These are phyloP conservation scores for Calvatia gigantea DNA, from an alignment of 768 basidiomycete genomes.

Conservation along the genomic window DNA sequence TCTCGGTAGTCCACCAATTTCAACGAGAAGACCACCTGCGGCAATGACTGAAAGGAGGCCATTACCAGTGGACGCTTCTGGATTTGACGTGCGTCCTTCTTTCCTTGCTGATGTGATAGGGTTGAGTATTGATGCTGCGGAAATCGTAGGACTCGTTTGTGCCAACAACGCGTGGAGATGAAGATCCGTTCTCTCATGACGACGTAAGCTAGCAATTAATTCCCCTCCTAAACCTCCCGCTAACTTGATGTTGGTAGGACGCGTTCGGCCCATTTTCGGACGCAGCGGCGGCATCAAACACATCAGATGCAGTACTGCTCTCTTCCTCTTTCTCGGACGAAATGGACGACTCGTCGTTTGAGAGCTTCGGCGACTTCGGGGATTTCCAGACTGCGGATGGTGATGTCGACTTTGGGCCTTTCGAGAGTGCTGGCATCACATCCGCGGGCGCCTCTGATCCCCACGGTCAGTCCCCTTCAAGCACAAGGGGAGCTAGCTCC, in stretches of 20 bases:
- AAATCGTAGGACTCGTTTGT: conserved; percentile 48
- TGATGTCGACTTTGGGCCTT: conserved; percentile 8
- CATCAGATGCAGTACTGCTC: conserved; percentile 49
- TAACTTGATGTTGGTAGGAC: conserved; percentile 34
- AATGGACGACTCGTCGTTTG: conserved; percentile 62
- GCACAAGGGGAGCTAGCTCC: not conserved
- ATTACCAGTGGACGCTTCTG: conserved; percentile 33
- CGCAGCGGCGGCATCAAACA: conserved; percentile 38
- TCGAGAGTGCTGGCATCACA: not conserved
- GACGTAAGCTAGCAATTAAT: conserved; percentile 38
- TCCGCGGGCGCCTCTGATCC: conserved; percentile 29
- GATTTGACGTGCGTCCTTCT: conserved; percentile 50
- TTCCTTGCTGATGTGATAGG: not conserved
- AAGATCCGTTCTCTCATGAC: conserved; percentile 52
- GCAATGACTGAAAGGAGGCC: conserved; percentile 36
- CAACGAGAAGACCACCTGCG: conserved; percentile 33
- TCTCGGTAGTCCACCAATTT: conserved; percentile 44
- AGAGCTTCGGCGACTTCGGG: conserved; percentile 77
- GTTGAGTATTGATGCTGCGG: not conserved
- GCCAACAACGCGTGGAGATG: conserved; percentile 28
- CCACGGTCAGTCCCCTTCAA: too few species aligned
- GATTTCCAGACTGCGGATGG: conserved; percentile 60
- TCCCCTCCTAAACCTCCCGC: not conserved
- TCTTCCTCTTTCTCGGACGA: conserved; percentile 59
- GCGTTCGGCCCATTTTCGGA: conserved; percentile 84